Base-by-base conservation (phyloP, 345 rosid species). In the Moringa oleifera region DNA sequence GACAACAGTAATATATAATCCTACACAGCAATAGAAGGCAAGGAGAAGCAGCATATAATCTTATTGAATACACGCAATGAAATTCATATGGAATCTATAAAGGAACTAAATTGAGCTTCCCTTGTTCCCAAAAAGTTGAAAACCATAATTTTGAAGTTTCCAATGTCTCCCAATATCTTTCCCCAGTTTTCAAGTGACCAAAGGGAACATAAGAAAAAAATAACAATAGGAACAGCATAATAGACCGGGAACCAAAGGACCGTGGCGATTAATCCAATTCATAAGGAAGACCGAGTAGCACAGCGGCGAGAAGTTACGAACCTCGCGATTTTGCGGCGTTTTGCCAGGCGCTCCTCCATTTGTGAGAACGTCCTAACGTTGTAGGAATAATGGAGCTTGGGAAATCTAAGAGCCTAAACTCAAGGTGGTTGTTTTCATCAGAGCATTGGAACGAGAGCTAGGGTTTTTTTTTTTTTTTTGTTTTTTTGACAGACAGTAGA, bases 261-360 rank as follows among this genome's bases (percentile, higher is more conserved):
- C 25, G n/a, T 33, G 37, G n/a, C 2, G 18, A 52, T 31, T 6
- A 22, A n/a, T 6, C 37, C 15, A 36, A 7, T 31, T 58, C 53
- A 54, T 1, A 55, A 24, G 33, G 33, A 8, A 41, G 19, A 0
- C 5, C 17, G 47, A 18, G 18, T 0, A 21, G 7, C 21, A 1
- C 13, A 3, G 15, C 12, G 31, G 21, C 18, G 20, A 20, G 50
- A 23, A 9, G 20, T n/a, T 49, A 62, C 33, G 13, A 47, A 81
- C 85, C 82, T 73, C 20, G 75, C 66, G 53, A 73, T 58, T 72
- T 68, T 86, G 59, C 46, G 89, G 41, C 89, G 89, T 59, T 86
- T 86, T 3, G 74, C 76, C 8, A 70, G 83, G 57, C 70, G 89
- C 51, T 70, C 83, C 37, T 63, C 75, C 90, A 85, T 84, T 41